Percentiles rank a stretch among this genome's conserved stretches.
Conservation (phyloP, 768 basidiomycete genomes). For the Phaeotremella fagi region DNA sequence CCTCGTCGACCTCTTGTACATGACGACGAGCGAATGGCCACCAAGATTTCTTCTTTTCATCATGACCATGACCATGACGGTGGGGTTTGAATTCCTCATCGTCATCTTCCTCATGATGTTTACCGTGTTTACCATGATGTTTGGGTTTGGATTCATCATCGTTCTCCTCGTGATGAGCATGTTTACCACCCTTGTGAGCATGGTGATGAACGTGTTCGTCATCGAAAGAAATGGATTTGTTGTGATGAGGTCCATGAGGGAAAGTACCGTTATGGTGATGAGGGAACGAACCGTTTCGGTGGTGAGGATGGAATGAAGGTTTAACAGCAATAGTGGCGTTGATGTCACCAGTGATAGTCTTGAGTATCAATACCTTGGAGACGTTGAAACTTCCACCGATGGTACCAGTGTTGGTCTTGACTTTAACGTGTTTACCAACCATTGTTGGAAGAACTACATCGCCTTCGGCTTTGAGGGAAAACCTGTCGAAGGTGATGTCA, state of each 20-base stretch:
- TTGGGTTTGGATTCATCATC: neutral
- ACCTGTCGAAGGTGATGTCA: constrained; percentile 9
- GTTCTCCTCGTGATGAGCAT: constrained; percentile 2
- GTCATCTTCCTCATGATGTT: neutral
- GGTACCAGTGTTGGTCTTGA: constrained; percentile 13
- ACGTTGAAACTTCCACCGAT: constrained; percentile 34
- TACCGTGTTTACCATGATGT: too few relatives aligned
- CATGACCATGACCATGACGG: neutral
- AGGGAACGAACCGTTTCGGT: constrained; percentile 1
- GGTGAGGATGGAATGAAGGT: constrained; percentile 10
- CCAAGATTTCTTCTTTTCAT: neutral
- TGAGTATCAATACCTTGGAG: constrained; percentile 14
- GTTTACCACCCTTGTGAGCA: too few relatives aligned
- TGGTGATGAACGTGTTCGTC: too few relatives aligned
- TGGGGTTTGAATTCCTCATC: neutral
- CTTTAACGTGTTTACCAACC: constrained; percentile 5
- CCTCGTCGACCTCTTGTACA: neutral
- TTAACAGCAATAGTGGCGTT: constrained; percentile 27
- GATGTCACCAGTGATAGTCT: constrained; percentile 31
- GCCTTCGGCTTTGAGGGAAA: constrained; percentile 15
- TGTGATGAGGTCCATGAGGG: neutral
- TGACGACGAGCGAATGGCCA: neutral
- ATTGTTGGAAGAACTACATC: constrained; percentile 14
- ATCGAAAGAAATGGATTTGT: neutral
- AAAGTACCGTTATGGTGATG: constrained; percentile 7